Percentiles rank a stretch among this genome's conserved stretches.
These are phyloP conservation scores for Akanthomyces uredinophilus DNA, from an alignment of 2,329 filamentous ascomycete species.

Conservation along the genomic window DNA sequence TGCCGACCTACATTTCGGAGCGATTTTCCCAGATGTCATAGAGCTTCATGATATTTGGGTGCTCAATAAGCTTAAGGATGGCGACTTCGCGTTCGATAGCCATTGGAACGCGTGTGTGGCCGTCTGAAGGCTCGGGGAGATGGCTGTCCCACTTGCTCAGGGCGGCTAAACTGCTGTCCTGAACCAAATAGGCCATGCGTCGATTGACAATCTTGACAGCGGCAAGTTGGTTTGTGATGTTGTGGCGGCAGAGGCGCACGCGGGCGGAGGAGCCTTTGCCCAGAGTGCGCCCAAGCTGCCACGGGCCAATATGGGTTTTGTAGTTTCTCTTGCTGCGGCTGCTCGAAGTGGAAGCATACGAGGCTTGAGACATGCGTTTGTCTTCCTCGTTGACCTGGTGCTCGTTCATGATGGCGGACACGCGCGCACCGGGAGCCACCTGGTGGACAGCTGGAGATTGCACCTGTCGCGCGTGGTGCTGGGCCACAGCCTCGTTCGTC, in stretches of 20 bases:
- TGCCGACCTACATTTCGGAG: constrained; percentile 71
- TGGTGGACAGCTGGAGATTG: constrained; percentile 11
- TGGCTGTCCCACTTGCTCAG: constrained; percentile 68
- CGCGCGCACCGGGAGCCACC: constrained; percentile 18
- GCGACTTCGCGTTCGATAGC: constrained; percentile 92
- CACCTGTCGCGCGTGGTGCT: constrained; percentile 16
- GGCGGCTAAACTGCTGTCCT: constrained; percentile 79
- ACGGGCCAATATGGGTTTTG: constrained; percentile 83
- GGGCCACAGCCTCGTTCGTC: constrained; percentile 13
- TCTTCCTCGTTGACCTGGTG: constrained; percentile 29
- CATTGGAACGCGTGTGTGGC: constrained; percentile 70
- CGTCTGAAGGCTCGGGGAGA: constrained; percentile 49
- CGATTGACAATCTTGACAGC: constrained; percentile 96
- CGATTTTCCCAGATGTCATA: constrained; percentile 98
- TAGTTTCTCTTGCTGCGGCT: constrained; percentile 37
- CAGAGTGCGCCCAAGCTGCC: constrained; percentile 84
- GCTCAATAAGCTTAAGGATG: constrained; percentile 93
- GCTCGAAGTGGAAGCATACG: constrained; percentile 37
- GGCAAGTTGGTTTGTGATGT: constrained; percentile 69
- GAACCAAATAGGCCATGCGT: constrained; percentile 69
- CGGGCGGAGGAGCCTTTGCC: constrained; percentile 86
- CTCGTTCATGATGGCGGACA: constrained; percentile 23
- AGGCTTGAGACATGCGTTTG: constrained; percentile 36
- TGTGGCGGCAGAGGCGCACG: constrained; percentile 80
- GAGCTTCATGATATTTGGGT: constrained; percentile 88